These are phyloP conservation scores for Thielaviopsis ethacetica DNA, from an alignment of 2,329 filamentous ascomycete genomes.

Conservation along the genomic window DNA sequence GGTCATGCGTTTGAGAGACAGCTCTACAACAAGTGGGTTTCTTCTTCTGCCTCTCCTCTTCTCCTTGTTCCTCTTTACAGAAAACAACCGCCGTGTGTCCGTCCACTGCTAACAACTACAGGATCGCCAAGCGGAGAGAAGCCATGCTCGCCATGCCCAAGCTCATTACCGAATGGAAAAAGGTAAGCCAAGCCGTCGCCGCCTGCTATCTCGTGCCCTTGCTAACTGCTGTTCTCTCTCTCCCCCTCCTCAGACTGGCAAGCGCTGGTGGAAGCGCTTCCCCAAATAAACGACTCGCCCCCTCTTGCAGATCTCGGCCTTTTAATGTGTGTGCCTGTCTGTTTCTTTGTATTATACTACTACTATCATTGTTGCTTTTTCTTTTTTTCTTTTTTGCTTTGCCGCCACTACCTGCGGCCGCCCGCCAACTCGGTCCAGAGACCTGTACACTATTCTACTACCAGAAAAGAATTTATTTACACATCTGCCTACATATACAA, in stretches of 20 bases:
- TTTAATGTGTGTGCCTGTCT: not conserved
- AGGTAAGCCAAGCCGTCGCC: conserved; percentile 37
- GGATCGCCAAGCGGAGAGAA: conserved; percentile 73
- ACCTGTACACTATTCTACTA: conserved; percentile 8
- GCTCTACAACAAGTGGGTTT: conserved; percentile 52
- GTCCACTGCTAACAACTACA: conserved; percentile 17
- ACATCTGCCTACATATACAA: too few species aligned
- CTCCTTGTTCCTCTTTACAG: too few species aligned
- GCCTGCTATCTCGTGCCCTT: not conserved
- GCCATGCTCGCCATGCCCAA: conserved; percentile 93
- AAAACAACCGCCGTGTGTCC: too few species aligned
- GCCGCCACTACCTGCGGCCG: not conserved
- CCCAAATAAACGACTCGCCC: conserved; percentile 29
- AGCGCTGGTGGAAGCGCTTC: conserved; percentile 19
- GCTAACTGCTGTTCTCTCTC: not conserved
- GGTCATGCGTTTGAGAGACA: conserved; percentile 85
- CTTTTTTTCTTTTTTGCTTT: too few species aligned
- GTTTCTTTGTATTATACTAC: conserved; percentile 10
- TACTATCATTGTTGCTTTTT: too few species aligned
- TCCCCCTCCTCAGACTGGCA: conserved; percentile 8
- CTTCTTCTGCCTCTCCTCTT: too few species aligned
- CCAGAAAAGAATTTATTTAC: conserved; percentile 6
- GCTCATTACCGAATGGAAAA: conserved; percentile 85
- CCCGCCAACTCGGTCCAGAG: conserved; percentile 5
- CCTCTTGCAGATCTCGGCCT: not conserved